These are phyloP conservation scores for Ophiocordyceps sinensis DNA, from an alignment of 2,329 filamentous ascomycete species.

Conservation along the genomic window DNA sequence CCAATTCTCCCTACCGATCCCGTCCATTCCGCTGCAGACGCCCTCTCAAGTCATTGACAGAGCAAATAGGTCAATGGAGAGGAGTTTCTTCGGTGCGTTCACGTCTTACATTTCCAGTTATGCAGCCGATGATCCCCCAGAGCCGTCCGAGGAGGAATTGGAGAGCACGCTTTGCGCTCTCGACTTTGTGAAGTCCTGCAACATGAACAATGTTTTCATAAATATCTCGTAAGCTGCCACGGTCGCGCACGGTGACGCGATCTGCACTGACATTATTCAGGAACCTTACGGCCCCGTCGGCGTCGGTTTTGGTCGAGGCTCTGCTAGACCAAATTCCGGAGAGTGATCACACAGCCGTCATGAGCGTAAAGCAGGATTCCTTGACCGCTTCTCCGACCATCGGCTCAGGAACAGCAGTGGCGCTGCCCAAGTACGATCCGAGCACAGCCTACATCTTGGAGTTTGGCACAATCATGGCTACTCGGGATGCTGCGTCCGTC, in stretches of 20 bases:
- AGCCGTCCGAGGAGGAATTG: conserved; percentile 92
- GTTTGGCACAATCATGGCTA: conserved; percentile 67
- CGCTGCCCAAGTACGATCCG: conserved; percentile 62
- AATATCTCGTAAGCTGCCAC: conserved; percentile 56
- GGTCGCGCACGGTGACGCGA: neutral
- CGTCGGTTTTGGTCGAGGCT: conserved; percentile 40
- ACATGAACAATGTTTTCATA: conserved; percentile 65
- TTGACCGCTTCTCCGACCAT: conserved; percentile 47
- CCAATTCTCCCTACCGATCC: conserved; percentile 53
- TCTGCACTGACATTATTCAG: conserved; percentile 10
- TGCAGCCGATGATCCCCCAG: conserved; percentile 90
- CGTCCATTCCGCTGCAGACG: conserved; percentile 75
- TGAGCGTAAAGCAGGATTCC: conserved; percentile 79
- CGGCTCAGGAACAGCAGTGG: conserved; percentile 18
- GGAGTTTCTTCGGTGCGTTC: conserved; percentile 82
- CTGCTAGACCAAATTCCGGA: conserved; percentile 79
- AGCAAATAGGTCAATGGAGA: conserved; percentile 61
- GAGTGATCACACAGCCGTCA: conserved; percentile 60
- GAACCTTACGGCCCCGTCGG: conserved; percentile 19
- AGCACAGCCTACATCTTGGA: conserved; percentile 83
- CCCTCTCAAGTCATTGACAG: conserved; percentile 90
- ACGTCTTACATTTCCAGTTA: conserved; percentile 98
- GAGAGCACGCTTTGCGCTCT: conserved; percentile 91
- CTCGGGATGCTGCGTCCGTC: conserved; percentile 61
- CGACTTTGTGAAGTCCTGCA: conserved; percentile 84